Percentiles rank a stretch among this genome's conserved stretches.
Evolutionary conservation across 1,139 yeast genomes (phyloP).

Genomic region (Arxiozyma slooffiae): DNA sequence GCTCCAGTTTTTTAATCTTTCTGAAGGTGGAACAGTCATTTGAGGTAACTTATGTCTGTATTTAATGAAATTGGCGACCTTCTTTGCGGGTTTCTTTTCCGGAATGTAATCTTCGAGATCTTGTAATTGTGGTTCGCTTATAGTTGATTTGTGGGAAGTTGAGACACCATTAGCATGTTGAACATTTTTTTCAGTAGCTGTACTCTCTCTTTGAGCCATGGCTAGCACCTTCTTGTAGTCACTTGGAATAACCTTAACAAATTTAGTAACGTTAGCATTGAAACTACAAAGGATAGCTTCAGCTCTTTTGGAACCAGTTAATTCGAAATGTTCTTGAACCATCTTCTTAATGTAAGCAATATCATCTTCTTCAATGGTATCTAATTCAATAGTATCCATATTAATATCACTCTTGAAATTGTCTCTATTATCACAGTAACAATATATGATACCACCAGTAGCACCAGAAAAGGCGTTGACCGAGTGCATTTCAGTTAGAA

Average conservation of each 20-base stretch:
- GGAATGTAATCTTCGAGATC: conserved; percentile 85
- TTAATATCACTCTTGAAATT: conserved; percentile 79
- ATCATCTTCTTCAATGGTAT: conserved; percentile 69
- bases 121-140: conserved; percentile 68
- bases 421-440: conserved; percentile 80
- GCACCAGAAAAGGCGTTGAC: conserved; percentile 94
- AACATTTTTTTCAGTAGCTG: conserved; percentile 17
- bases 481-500: conserved; percentile 84
- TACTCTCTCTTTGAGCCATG: conserved; percentile 51
- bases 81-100: conserved; percentile 72
- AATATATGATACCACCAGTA: conserved; percentile 99
- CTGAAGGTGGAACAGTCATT: conserved; percentile 35
- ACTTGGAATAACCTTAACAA: conserved; percentile 85
- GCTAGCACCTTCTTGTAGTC: conserved; percentile 87
- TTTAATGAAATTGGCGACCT: conserved; percentile 77
- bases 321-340: conserved; percentile 90
- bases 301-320: conserved; percentile 88
- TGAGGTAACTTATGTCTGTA: conserved; percentile 34
- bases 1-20: conserved; percentile 83
- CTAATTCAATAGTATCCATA: conserved; percentile 70
- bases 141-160: conserved; percentile 38
- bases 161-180: conserved; percentile 27
- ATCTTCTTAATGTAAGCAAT: conserved; percentile 89
- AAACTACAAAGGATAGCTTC: conserved; percentile 73
- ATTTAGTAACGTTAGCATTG: conserved; percentile 77